Evolutionary conservation across 495 filamentous ascomycete genomes (phyloP).

Genomic region (Cercophora newfieldiana): DNA sequence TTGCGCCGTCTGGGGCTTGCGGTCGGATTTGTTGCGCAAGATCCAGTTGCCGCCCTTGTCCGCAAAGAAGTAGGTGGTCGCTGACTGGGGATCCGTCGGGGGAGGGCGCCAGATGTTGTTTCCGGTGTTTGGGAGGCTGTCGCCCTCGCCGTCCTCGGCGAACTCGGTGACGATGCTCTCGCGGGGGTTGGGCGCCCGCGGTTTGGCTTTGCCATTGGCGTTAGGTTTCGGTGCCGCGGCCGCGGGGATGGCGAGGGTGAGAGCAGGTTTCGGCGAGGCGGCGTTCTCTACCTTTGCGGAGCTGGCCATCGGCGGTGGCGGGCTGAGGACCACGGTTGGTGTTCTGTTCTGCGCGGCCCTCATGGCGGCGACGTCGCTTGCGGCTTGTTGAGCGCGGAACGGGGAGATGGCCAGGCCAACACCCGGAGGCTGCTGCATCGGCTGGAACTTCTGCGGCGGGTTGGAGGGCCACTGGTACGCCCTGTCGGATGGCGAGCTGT

Average conservation of each 20-base stretch:
- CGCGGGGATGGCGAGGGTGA: slow-evolving; percentile 37
- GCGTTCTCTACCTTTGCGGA: slow-evolving; percentile 12
- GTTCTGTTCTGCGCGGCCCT: slow-evolving; percentile 1
- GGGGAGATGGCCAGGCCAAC: slow-evolving; percentile 46
- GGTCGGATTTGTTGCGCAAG: slow-evolving; percentile 29
- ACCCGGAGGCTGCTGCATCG: slow-evolving; percentile 26
- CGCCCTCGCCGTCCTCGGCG: slow-evolving; percentile 47
- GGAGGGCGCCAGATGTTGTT: slow-evolving; percentile 44
- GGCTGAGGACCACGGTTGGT: slow-evolving; percentile 22
- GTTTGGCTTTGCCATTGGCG: too few species aligned
- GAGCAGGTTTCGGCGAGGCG: slow-evolving; percentile 33
- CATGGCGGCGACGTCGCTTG: neutral
- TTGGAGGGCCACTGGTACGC: slow-evolving; percentile 28
- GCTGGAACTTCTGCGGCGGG: slow-evolving; percentile 20
- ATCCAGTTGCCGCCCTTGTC: slow-evolving; percentile 51
- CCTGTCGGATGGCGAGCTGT: slow-evolving; percentile 27
- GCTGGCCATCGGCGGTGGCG: slow-evolving; percentile 26
- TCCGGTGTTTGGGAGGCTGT: slow-evolving; percentile 30
- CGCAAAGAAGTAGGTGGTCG: slow-evolving; percentile 42
- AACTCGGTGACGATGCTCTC: slow-evolving; percentile 49
- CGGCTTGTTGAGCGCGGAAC: slow-evolving; percentile 5
- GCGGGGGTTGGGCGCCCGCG: slow-evolving; percentile 27
- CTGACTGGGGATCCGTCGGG: slow-evolving; percentile 38
- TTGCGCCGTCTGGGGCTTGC: neutral
- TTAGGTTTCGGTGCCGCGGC: slow-evolving; percentile 9